Evolutionary conservation across 2,329 filamentous ascomycete species (phyloP).

Genomic region (Falciphora oryzae): DNA sequence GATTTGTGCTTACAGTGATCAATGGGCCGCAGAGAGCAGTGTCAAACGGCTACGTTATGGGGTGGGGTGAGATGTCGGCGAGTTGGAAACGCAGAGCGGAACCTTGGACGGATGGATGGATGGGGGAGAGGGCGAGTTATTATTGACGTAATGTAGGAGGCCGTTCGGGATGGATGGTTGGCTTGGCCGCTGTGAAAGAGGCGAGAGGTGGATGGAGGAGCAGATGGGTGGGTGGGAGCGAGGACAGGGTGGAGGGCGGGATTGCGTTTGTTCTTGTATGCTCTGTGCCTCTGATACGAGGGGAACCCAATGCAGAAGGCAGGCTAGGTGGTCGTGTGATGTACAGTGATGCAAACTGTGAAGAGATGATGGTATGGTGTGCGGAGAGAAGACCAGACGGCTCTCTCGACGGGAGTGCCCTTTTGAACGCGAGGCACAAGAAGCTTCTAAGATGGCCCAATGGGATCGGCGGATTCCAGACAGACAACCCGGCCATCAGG

Average conservation of each 20-base stretch:
- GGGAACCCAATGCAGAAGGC: neutral
- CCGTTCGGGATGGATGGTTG: neutral
- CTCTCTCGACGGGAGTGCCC: neutral
- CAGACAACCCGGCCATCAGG: conserved; percentile 7
- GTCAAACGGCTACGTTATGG: neutral
- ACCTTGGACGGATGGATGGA: neutral
- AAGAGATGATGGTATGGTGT: conserved; percentile 1
- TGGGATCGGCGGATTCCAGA: conserved; percentile 7
- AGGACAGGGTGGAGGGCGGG: conserved; percentile 1
- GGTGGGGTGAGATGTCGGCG: neutral
- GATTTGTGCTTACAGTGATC: neutral
- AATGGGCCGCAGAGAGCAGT: neutral
- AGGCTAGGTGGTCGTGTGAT: neutral
- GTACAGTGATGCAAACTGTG: neutral
- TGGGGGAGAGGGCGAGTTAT: neutral
- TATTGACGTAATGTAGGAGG: neutral
- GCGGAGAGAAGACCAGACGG: neutral
- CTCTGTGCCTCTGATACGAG: neutral
- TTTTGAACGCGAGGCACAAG: conserved; percentile 5
- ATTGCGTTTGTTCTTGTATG: conserved; percentile 1
- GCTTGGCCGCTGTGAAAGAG: too few species aligned
- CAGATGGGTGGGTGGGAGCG: neutral
- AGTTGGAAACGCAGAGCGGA: neutral
- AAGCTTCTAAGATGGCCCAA: conserved; percentile 6
- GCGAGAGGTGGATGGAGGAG: neutral